These are phyloP conservation scores for Ganoderma multipileum DNA, from an alignment of 1,284 basidiomycete genomes.

Conservation along the genomic window DNA sequence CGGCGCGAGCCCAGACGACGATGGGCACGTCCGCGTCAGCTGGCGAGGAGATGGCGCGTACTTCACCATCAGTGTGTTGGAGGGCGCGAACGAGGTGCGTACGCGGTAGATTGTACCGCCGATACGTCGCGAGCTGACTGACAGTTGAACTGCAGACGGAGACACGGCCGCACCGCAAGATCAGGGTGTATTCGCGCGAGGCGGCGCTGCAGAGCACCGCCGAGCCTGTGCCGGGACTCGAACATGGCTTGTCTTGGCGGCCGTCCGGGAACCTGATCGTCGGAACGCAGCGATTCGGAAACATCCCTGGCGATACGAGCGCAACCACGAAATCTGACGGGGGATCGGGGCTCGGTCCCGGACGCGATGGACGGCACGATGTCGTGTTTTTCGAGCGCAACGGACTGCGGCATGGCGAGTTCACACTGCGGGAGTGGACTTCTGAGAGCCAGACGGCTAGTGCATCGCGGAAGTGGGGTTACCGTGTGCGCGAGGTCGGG, in stretches of 20 bases:
- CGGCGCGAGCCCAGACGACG: slow-evolving; percentile 74
- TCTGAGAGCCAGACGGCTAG: slow-evolving; percentile 5
- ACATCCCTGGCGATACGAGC: slow-evolving; percentile 16
- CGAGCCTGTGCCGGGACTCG: slow-evolving; percentile 84
- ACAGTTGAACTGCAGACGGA: slow-evolving; percentile 12
- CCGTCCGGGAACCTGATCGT: slow-evolving; percentile 91
- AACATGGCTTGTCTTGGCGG: slow-evolving; percentile 85
- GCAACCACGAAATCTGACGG: slow-evolving; percentile 38
- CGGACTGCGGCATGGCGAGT: slow-evolving; percentile 92
- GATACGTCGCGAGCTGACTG: background rate
- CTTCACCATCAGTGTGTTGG: slow-evolving; percentile 85
- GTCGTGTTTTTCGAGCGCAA: slow-evolving; percentile 97
- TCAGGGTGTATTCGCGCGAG: slow-evolving; percentile 86
- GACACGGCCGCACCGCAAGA: slow-evolving; percentile 53
- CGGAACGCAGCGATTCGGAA: slow-evolving; percentile 79
- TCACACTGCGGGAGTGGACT: slow-evolving; percentile 64
- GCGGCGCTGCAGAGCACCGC: slow-evolving; percentile 86
- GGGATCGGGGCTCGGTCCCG: slow-evolving; percentile 71
- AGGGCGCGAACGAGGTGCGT: slow-evolving; percentile 30
- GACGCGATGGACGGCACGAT: slow-evolving; percentile 78
- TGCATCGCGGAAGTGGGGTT: slow-evolving; percentile 55
- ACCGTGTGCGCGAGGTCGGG: slow-evolving; percentile 75
- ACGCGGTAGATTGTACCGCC: background rate
- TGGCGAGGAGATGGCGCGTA: slow-evolving; percentile 95
- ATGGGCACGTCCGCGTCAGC: slow-evolving; percentile 76